These are phyloP conservation scores for Trichoderma koningii DNA, from an alignment of 2,329 filamentous ascomycete species.

Conservation along the genomic window DNA sequence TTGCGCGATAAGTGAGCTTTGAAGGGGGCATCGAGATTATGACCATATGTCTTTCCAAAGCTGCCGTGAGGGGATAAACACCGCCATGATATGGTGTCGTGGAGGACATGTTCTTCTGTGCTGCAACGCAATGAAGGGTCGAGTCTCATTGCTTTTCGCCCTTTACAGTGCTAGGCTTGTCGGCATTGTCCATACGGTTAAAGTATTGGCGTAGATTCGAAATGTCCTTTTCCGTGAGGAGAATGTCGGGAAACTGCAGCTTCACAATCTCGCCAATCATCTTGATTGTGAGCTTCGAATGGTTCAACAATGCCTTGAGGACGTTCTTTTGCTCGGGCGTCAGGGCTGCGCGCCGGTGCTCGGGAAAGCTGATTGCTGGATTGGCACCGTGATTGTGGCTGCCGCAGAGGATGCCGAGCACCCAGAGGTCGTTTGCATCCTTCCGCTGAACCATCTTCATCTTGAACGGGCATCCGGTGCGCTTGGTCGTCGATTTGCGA, in stretches of 20 bases:
- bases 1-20: too few relatives aligned
- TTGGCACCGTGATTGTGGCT: not conserved
- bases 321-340: not conserved
- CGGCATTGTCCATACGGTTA: too few relatives aligned
- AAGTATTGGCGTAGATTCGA: not conserved
- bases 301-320: not conserved
- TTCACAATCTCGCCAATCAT: not conserved
- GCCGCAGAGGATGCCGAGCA: not conserved
- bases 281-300: constrained; percentile 1
- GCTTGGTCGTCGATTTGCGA: not conserved
- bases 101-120: too few relatives aligned
- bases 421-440: constrained; percentile 4
- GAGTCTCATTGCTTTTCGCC: too few relatives aligned
- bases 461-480: constrained; percentile 22
- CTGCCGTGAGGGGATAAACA: too few relatives aligned
- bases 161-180: too few relatives aligned
- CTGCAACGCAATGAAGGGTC: too few relatives aligned
- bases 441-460: constrained; percentile 23
- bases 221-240: constrained; percentile 5
- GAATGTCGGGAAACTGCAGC: not conserved
- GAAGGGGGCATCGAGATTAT: too few relatives aligned
- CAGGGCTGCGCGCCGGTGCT: not conserved
- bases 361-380: not conserved
- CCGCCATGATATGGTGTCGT: too few relatives aligned
- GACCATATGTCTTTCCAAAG: too few relatives aligned